Base-by-base conservation (phyloP, 805 yeast genomes). In the Pichia heedii region DNA sequence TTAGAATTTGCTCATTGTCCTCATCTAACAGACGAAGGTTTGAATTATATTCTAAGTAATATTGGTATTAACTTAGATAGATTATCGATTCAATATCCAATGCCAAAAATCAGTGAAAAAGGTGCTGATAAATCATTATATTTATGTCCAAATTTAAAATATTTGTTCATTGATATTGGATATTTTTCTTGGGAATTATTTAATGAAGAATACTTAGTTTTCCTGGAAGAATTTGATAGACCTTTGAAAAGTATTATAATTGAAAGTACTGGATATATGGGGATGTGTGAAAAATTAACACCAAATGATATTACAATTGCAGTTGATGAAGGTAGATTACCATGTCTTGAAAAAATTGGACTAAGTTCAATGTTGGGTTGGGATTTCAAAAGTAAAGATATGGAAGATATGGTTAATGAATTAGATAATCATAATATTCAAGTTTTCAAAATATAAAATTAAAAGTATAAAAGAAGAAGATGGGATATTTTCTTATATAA, bases 1-100 rank as follows among this genome's bases (percentile, higher is more conserved):
- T 64, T 90, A 39, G 89, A 86, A 50, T 72, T 90, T 55, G 82
- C 95, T 0, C 95, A 86, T 60, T 90, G 97, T 63, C 97, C 97
- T 0, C 68, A 73, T 40, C 67, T 90, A 18, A 74, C 73, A 35
- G 84, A 82, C 22, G 71, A 67, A 39, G 78, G 94, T 0, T 67
- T 89, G 19, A 76, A 79, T 50, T 68, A 70, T 22, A 63, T 90
- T 44, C 62, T 88, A 16, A 63, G 69, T 27, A 73, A 74, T 37
- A 71, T 83, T 37, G 97, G 97, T 1, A 70, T 67, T 22, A 74
- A 78, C 47, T 63, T 90, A 42, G 74, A 68, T 30, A 70, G 75
- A 22, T 65, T 90, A 21, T 73, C 79, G 37, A 77, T 89, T 21
- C 79, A 77, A 48, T 93, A 85, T 55, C 98, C 98, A 2, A 78